These are phyloP conservation scores for Saccharomycopsis fibuligera DNA, from an alignment of 805 yeast species.

Conservation along the genomic window DNA sequence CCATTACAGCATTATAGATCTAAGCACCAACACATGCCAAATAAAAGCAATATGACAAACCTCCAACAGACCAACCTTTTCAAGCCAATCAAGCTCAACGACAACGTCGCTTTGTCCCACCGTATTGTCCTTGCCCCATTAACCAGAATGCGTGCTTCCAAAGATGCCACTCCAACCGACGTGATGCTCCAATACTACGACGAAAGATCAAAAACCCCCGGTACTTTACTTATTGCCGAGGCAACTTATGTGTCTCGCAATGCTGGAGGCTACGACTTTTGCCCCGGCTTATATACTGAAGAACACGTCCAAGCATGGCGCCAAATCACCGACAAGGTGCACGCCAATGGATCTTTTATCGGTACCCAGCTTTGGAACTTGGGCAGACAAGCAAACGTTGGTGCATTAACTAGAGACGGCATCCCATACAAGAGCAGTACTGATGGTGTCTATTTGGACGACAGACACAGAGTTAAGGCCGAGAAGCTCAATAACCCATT, in stretches of 20 bases:
- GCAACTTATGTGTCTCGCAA: slow-evolving; percentile 43
- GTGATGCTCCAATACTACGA: slow-evolving; percentile 45
- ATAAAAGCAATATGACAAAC: no score
- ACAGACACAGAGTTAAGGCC: slow-evolving; percentile 32
- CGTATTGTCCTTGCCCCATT: slow-evolving; percentile 44
- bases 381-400: slow-evolving; percentile 41
- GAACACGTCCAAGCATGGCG: slow-evolving; percentile 33
- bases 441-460: slow-evolving; percentile 31
- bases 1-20: no score
- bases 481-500: slow-evolving; percentile 27
- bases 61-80: no score
- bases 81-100: slow-evolving; percentile 36
- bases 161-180: slow-evolving; percentile 36
- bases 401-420: slow-evolving; percentile 31
- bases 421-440: slow-evolving; percentile 35
- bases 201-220: slow-evolving; percentile 48
- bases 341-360: slow-evolving; percentile 34
- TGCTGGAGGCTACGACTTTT: slow-evolving; percentile 24
- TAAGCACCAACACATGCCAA: no score
- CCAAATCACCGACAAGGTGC: slow-evolving; percentile 38
- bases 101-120: slow-evolving; percentile 28
- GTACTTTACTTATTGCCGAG: slow-evolving; percentile 54
- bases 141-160: slow-evolving; percentile 37
- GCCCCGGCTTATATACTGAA: slow-evolving; percentile 29
- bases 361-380: slow-evolving; percentile 40